Base-by-base conservation (phyloP, 768 basidiomycete genomes). In the Pleurotus pulmonarius region DNA sequence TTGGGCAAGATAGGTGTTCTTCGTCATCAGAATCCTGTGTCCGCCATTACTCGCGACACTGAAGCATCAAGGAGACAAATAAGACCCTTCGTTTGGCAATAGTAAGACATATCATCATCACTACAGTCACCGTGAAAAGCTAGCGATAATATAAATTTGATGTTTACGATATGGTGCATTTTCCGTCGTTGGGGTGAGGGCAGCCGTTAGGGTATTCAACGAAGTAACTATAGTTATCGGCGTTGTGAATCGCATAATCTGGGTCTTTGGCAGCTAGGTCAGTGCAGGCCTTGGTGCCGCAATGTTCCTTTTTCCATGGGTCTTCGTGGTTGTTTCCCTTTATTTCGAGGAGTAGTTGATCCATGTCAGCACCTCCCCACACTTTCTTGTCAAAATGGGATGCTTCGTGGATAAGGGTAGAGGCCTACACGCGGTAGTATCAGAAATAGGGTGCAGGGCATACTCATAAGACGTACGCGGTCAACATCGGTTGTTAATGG, bases 321-420 rank as follows among this genome's bases (percentile, higher is more conserved):
- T 38, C 49, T 7, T n/a, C 49, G 2, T 24, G 7, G n/a, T 49
- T 49, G 49, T 20, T 49, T 0, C 49, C 49, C 29, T 18, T 49
- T 13, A 49, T 16, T 16, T 24, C n/a, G 15, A 49, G 13, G 13
- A 49, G 22, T 1, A 37, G 24, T 12, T 38, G 20, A 11, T 49
- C 49, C 16, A 15, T 12, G 7, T 15, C 29, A 12, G 37, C 11
- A 16, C 49, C 29, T 34, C 20, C 20, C 26, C 34, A 34, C 25
- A 49, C n/a, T n/a, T 49, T 26, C 2, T 49, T 20, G 26, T 16
- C 37, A 12, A 34, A 49, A 5, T 49, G 49, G 4, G 49, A 49
- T 12, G 49, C 49, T 49, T 49, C 49, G 16, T 49, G 49, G 25
- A 49, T 38, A 34, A 49, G 49, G n/a, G 49, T 49, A 8, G 49